Base-by-base conservation (phyloP, 2,329 filamentous ascomycete species). In the Xylaria sp. region DNA sequence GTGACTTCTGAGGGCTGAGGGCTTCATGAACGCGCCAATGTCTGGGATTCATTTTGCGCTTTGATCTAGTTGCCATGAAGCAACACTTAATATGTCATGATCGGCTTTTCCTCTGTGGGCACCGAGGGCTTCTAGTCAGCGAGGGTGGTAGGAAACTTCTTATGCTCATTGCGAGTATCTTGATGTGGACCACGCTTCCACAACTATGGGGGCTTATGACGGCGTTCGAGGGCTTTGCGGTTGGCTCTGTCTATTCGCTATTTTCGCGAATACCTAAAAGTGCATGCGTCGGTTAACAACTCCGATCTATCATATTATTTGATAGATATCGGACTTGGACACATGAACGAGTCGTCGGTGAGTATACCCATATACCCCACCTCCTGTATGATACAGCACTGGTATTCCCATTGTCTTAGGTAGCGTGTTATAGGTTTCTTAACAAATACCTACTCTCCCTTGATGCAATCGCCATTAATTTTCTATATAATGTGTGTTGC, bases 31-130 rank as follows among this genome's bases (percentile, higher is more conserved):
- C 51, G 69, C 70, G 70, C 69, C 59, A 68, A 70, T 68, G 64
- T 72, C 61, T 70, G 66, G 67, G 72, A 68, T 65, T 69, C 69
- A 61, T 70, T 64, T 47, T 42, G 72, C 72, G 65, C 64, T 55
- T 57, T 65, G 21, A 58, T 51, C 3, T 19, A 14, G 66, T 68
- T 68, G 60, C 65, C 62, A 11, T 39, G 12, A 55, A n/a, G 60
- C 64, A 21, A 61, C 34, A 61, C 24, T 58, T 55, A 50, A 60
- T 62, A 59, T 71, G 57, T 73, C 61, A 72, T 65, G 39, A 71
- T 75, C 73, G 76, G 76, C 74, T 75, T 77, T 78, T 77, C 73
- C 74, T 76, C 73, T 76, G 75, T 75, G 76, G 78, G 77, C 74
- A 75, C 69, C 69, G 75, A 78, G 76, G 77, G 77, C 75, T 77